Base-by-base conservation (phyloP, 306 rosid species). In the Acacia crassicarpa region DNA sequence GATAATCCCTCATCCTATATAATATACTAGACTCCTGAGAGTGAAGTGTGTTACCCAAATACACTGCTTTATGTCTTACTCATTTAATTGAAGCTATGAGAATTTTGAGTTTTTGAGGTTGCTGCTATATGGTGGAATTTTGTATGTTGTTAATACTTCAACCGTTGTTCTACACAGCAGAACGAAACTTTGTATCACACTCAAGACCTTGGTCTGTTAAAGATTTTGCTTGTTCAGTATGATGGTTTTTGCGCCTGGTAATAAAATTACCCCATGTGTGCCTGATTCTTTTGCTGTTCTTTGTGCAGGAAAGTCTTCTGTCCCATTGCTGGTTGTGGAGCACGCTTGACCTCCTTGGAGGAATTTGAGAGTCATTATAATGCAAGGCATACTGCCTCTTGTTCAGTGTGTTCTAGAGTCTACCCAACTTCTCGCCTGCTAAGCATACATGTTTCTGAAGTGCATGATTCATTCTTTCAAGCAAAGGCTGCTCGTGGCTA, bases 401-500 rank as follows among this genome's bases (percentile, higher is more conserved):
- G 98, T 78, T 89, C 94, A 32, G 94, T 93, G 78, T 95, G 99
- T 79, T 90, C 90, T 23, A 91, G 99, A 88, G 99, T 92, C 62
- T 95, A 84, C 80, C 97, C 98, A 1, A 93, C 99, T 2, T 87
- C 92, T 0, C 89, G 89, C 58, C 83, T 95, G 61, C 98, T 95
- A 62, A 90, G 93, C 88, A 81, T 95, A 75, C 99, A 95, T 75
- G 84, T 91, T 33, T 95, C 98, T 10, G 99, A 95, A 92, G 91
- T 84, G 20, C 99, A 95, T 22, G 95, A 91, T 83, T 93, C 99
- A 35, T 95, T 93, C 96, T 95, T 95, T 83, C 91, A 90, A 80
- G 98, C 99, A 23, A 95, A 93, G 89, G 94, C 88, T 44, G 94
- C 98, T 8, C 98, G 93, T 5, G 98, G 98, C 78, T 90, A 88